Conservation (phyloP, 345 rosid genomes). For the Aquilaria sinensis region DNA sequence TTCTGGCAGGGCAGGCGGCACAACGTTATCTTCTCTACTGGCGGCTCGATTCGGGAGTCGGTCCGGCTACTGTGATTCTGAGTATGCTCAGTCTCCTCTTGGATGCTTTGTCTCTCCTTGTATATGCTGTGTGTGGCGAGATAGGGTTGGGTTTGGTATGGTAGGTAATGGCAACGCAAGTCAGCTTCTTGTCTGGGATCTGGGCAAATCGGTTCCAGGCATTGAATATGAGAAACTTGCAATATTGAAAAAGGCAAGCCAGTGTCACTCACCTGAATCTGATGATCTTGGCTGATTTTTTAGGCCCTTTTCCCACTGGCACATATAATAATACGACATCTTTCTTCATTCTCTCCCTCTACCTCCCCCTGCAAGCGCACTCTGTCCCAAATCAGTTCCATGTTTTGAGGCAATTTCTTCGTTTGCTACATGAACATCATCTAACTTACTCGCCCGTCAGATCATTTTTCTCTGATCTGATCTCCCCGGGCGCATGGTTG, state of each 20-base stretch:
- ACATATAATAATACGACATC: slow-evolving; percentile 1
- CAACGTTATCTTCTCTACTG: not conserved
- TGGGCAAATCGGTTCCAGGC: slow-evolving; percentile 15
- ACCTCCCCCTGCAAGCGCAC: slow-evolving; percentile 35
- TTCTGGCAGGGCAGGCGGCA: not conserved
- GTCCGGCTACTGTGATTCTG: not conserved
- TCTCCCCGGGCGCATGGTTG: slow-evolving; percentile 35
- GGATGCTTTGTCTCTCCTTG: not conserved
- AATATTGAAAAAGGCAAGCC: slow-evolving; percentile 14
- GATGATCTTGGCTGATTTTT: slow-evolving; percentile 24
- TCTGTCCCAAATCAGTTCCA: slow-evolving; percentile 34
- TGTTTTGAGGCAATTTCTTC: slow-evolving; percentile 59
- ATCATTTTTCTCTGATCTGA: slow-evolving; percentile 17
- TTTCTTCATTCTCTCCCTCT: not conserved
- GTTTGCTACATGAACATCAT: slow-evolving; percentile 31
- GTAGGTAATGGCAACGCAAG: slow-evolving; percentile 23
- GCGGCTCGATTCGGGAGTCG: not conserved
- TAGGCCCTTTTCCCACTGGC: slow-evolving; percentile 40
- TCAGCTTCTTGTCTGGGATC: slow-evolving; percentile 45
- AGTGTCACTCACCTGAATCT: slow-evolving; percentile 47
- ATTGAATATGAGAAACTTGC: slow-evolving; percentile 23
- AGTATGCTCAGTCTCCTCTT: not conserved
- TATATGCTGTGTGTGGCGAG: not conserved
- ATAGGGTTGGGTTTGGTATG: not conserved
- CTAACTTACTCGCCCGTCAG: slow-evolving; percentile 29